Evolutionary conservation across 202 grass and related monocot species (phyloP).

Genomic region (Cymbopogon flexuosus): DNA sequence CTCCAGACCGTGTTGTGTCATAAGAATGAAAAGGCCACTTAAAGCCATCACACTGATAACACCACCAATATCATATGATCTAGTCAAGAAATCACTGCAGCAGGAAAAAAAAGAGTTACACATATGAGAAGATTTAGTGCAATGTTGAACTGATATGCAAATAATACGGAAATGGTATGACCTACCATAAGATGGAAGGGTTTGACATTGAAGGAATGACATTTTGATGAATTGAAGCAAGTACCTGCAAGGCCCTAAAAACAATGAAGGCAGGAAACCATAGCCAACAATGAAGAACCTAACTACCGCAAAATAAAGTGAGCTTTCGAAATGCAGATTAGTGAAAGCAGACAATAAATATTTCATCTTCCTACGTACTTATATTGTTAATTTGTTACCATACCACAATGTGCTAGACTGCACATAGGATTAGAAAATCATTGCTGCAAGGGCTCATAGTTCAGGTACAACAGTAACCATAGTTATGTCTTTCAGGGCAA

Average conservation of each 20-base stretch:
- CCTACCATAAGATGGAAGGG: constrained; percentile 79
- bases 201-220: constrained; percentile 90
- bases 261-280: constrained; percentile 5
- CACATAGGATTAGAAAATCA: neutral
- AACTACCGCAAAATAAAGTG: neutral
- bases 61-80: constrained; percentile 96
- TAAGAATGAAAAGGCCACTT: constrained; percentile 91
- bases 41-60: constrained; percentile 96
- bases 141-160: constrained; percentile 2
- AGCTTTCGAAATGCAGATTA: neutral
- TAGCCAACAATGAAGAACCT: neutral
- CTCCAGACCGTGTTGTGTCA: constrained; percentile 89
- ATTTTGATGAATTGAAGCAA: constrained; percentile 80
- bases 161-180: constrained; percentile 13
- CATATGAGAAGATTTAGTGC: constrained; percentile 25
- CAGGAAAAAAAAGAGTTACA: constrained; percentile 3
- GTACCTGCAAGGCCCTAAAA: constrained; percentile 50
- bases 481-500: neutral
- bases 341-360: neutral
- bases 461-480: constrained; percentile 15
- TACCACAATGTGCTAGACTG: neutral
- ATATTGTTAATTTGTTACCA: neutral
- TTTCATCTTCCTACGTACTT: constrained; percentile 4
- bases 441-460: neutral
- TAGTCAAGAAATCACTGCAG: constrained; percentile 97